These are phyloP conservation scores for Dactylellina leptospora DNA, from an alignment of 2,329 filamentous ascomycete genomes.

Conservation along the genomic window DNA sequence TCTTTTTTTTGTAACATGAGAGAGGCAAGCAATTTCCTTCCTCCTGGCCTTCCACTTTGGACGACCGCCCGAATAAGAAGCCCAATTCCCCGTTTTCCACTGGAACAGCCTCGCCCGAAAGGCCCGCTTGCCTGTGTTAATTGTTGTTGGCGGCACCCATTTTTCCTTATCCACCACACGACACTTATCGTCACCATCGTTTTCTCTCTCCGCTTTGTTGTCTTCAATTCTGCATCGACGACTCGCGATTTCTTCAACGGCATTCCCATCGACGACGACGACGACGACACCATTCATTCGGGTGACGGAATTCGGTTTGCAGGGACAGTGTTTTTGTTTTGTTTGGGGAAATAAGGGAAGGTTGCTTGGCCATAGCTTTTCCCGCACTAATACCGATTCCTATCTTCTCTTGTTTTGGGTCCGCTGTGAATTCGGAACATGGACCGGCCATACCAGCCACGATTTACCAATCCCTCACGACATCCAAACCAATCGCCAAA, in stretches of 20 bases:
- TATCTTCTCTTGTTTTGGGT: constrained; percentile 11
- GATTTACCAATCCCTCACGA: constrained; percentile 48
- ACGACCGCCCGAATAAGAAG: constrained; percentile 52
- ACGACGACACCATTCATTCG: constrained; percentile 22
- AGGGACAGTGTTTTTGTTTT: constrained; percentile 28
- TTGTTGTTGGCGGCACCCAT: constrained; percentile 47
- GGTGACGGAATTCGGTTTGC: constrained; percentile 11
- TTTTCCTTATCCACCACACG: constrained; percentile 53
- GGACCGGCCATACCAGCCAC: constrained; percentile 52
- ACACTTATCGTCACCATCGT: constrained; percentile 48
- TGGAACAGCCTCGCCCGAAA: constrained; percentile 50
- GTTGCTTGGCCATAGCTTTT: constrained; percentile 38
- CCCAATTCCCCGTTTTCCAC: constrained; percentile 50
- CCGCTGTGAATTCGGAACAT: constrained; percentile 34
- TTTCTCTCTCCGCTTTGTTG: constrained; percentile 18
- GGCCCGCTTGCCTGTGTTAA: constrained; percentile 39
- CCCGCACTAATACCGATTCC: constrained; percentile 33
- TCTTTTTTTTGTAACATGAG: constrained; percentile 3
- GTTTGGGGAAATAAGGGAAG: constrained; percentile 11
- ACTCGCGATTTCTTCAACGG: not conserved
- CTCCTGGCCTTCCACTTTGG: constrained; percentile 54
- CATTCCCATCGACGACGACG: constrained; percentile 7
- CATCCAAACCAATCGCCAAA: constrained; percentile 51
- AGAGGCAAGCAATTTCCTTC: constrained; percentile 31
- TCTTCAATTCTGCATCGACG: constrained; percentile 10